Conservation (phyloP, 768 basidiomycete species). For the Punctularia strigosozonata region DNA sequence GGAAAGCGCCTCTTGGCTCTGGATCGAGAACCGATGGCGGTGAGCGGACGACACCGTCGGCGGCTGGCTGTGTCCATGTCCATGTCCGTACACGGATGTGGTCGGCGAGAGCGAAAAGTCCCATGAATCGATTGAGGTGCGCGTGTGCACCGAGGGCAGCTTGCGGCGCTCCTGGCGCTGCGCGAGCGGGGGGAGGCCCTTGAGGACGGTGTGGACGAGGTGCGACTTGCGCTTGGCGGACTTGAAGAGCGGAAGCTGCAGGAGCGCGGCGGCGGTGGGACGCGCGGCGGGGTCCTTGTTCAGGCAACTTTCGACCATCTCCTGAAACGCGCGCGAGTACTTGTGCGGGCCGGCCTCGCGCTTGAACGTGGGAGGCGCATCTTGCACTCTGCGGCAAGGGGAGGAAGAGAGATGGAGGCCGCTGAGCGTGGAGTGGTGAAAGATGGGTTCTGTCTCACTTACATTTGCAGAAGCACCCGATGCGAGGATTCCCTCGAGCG, state of each 20-base stretch:
- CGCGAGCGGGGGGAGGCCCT: slow-evolving; percentile 62
- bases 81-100: no score
- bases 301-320: slow-evolving; percentile 74
- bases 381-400: slow-evolving; percentile 42
- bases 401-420: background rate
- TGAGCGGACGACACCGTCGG: no score
- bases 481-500: slow-evolving; percentile 64
- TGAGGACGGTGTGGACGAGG: slow-evolving; percentile 66
- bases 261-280: slow-evolving; percentile 67
- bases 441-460: no score
- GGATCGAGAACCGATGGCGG: no score
- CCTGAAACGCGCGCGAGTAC: slow-evolving; percentile 75
- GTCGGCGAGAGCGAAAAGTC: slow-evolving; percentile 46
- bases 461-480: slow-evolving; percentile 68
- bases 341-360: slow-evolving; percentile 58
- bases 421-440: slow-evolving; percentile 2
- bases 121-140: slow-evolving; percentile 66
- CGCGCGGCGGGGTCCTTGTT: slow-evolving; percentile 73
- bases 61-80: no score
- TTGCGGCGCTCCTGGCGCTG: slow-evolving; percentile 56
- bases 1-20: no score
- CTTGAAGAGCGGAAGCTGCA: slow-evolving; percentile 72
- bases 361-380: slow-evolving; percentile 68
- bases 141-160: slow-evolving; percentile 27
- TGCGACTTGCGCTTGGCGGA: slow-evolving; percentile 67